Evolutionary conservation across 225 moss, liverwort and hornwort species (phyloP).

Genomic region (Climacium dendroides): DNA sequence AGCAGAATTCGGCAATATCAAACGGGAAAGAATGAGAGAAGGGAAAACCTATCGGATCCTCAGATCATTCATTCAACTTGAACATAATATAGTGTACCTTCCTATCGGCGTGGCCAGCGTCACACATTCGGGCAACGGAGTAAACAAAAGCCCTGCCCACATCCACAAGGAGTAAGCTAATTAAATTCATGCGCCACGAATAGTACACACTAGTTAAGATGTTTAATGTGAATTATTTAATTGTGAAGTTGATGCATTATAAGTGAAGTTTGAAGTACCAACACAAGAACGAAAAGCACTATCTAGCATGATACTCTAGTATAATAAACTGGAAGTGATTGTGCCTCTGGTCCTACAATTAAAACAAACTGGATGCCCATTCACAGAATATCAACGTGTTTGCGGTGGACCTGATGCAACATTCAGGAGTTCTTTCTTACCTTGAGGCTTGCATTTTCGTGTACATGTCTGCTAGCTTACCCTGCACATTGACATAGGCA

Average conservation of each 20-base stretch:
- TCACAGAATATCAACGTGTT: background rate
- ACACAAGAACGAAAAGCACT: background rate
- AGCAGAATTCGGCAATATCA: background rate
- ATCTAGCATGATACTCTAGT: background rate
- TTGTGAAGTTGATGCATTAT: background rate
- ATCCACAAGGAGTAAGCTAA: background rate
- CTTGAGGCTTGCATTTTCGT: constrained; percentile 93
- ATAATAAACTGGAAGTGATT: background rate
- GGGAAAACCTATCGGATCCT: background rate
- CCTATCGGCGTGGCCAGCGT: constrained; percentile 63
- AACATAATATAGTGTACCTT: constrained; percentile 36
- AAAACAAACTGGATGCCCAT: background rate
- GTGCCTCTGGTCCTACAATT: background rate
- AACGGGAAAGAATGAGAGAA: background rate
- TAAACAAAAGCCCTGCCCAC: constrained; percentile 84
- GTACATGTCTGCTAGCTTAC: constrained; percentile 96
- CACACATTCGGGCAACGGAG: constrained; percentile 81
- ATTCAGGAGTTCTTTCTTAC: constrained; percentile 15
- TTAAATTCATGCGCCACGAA: background rate
- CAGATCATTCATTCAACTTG: background rate
- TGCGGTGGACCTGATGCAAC: background rate
- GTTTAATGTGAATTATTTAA: background rate
- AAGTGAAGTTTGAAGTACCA: background rate
- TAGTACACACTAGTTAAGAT: background rate
- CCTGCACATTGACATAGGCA: constrained; percentile 39